phyloP scores from a whole-genome alignment of 2,329 filamentous ascomycete species.

The Penicillium sp. region DNA sequence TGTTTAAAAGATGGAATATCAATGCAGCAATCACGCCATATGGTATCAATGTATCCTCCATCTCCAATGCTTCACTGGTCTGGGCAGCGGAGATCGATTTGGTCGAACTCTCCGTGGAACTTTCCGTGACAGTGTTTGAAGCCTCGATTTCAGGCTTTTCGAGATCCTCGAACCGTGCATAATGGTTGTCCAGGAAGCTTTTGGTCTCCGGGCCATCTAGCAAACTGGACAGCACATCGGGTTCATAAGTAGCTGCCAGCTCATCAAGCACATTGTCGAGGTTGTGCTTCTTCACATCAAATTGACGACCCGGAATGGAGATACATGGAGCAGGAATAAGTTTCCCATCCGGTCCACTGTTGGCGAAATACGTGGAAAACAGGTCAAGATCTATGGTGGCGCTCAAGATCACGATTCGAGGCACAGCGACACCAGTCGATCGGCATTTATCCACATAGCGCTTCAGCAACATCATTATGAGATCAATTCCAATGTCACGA shows the following conservation, averaged over 20 bases:
- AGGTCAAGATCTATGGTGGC: slow-evolving; percentile 49
- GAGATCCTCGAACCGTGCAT: background rate
- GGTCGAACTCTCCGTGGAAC: background rate
- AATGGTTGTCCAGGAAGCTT: slow-evolving; percentile 10
- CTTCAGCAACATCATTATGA: slow-evolving; percentile 49
- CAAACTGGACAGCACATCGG: slow-evolving; percentile 14
- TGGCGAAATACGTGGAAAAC: slow-evolving; percentile 48
- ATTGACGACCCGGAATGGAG: slow-evolving; percentile 46
- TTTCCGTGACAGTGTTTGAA: background rate
- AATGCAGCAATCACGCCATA: slow-evolving; percentile 45
- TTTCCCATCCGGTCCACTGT: slow-evolving; percentile 28
- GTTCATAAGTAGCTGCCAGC: slow-evolving; percentile 25
- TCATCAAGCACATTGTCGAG: slow-evolving; percentile 42
- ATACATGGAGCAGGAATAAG: slow-evolving; percentile 41
- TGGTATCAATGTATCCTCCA: slow-evolving; percentile 42
- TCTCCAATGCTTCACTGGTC: slow-evolving; percentile 13
- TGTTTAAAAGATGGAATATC: slow-evolving; percentile 49
- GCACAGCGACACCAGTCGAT: slow-evolving; percentile 32
- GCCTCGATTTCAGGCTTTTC: background rate
- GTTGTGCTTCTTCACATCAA: slow-evolving; percentile 45
- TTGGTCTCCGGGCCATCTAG: slow-evolving; percentile 8
- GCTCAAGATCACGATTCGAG: slow-evolving; percentile 52
- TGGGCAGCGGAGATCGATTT: background rate
- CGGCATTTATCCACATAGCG: slow-evolving; percentile 39
- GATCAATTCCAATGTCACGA: slow-evolving; percentile 47